Evolutionary conservation across 2,329 filamentous ascomycete genomes (phyloP), one percentile per base, ranked within the genome.

Genomic region (Pseudopyricularia cyperi): DNA sequence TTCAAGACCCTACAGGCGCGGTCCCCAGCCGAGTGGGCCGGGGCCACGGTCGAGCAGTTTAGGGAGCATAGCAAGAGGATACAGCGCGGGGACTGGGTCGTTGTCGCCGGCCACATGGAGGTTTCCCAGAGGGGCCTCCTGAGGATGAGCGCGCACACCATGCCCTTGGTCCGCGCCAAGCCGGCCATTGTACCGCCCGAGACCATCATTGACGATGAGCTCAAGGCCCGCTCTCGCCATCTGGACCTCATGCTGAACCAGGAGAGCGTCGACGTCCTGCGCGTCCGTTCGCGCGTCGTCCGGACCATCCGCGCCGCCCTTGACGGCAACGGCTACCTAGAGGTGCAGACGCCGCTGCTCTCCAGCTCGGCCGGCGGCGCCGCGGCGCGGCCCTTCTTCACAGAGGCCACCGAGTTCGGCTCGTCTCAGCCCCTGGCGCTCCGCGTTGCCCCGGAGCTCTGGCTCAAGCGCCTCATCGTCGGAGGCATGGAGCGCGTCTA

Each of bases 381-480:
- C 4, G 76, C 83, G 37, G 93, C 93, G 1, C 82, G 87, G 48
- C 88, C 93, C 0, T 98, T 98, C 64, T 74, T 83, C 57, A 97
- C 90, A 0, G 70, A 73, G 46, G 83, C 89, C 8, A 87, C 85
- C 0, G 88, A 90, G 62, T 83, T 95, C 55, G 73, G 80, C 46
- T 32, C 5, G 11, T 22, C 19, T 15, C 48, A 32, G 24, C 46
- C 28, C 15, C 71, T 98, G 34, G 80, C 86, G 22, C 74, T 98
- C 33, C 79, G 93, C 48, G 91, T 98, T 59, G 93, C 93, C 3
- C 93, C 93, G 1, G 93, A 98, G 68, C 72, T 98, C 34, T 97
- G 89, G 84, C 77, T 98, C 42, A 98, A 98, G 71, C 80, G 93
- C 8, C 73, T 98, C 46, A 81, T 97, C 1, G 78, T 97, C 17